Conservation (phyloP, 352 stramenopile genomes). For the Globisporangium parvum region DNA sequence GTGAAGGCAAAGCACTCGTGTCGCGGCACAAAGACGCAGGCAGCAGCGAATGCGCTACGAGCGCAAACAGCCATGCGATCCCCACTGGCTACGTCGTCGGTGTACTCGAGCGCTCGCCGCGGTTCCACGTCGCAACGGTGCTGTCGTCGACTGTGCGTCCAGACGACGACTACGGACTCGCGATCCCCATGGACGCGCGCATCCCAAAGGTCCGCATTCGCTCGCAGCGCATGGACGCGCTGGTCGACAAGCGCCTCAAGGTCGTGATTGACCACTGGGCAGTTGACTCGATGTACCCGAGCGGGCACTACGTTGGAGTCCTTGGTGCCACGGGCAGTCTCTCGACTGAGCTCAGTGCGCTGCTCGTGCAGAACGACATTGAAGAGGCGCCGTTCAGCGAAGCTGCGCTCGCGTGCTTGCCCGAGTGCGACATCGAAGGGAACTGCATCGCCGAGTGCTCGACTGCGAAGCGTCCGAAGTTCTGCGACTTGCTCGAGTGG, state of each 20-base stretch:
- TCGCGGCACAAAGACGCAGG: constrained; percentile 11
- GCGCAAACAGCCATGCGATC: constrained; percentile 16
- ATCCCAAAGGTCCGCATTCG: constrained; percentile 77
- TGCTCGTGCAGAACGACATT: constrained; percentile 82
- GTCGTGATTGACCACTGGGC: constrained; percentile 79
- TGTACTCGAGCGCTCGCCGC: constrained; percentile 67
- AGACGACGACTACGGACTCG: constrained; percentile 65
- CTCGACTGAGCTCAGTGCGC: constrained; percentile 71
- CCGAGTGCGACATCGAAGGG: constrained; percentile 62
- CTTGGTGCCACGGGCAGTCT: constrained; percentile 55
- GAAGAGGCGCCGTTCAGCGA: constrained; percentile 84
- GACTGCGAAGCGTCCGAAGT: constrained; percentile 57
- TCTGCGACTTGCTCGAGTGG: constrained; percentile 64
- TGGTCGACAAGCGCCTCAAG: constrained; percentile 79
- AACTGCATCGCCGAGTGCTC: constrained; percentile 65
- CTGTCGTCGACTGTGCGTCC: constrained; percentile 49
- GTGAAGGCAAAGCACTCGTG: background rate
- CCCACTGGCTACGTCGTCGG: constrained; percentile 83
- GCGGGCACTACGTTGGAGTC: constrained; percentile 75
- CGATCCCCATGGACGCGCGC: constrained; percentile 78
- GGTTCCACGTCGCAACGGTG: constrained; percentile 69
- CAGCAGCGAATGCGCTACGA: background rate
- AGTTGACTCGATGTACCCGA: constrained; percentile 70
- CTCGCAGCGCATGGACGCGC: constrained; percentile 63
- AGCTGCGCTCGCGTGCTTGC: constrained; percentile 75